Base-by-base conservation (phyloP, 352 stramenopile genomes). In the Globisporangium rhizosaccharum region DNA sequence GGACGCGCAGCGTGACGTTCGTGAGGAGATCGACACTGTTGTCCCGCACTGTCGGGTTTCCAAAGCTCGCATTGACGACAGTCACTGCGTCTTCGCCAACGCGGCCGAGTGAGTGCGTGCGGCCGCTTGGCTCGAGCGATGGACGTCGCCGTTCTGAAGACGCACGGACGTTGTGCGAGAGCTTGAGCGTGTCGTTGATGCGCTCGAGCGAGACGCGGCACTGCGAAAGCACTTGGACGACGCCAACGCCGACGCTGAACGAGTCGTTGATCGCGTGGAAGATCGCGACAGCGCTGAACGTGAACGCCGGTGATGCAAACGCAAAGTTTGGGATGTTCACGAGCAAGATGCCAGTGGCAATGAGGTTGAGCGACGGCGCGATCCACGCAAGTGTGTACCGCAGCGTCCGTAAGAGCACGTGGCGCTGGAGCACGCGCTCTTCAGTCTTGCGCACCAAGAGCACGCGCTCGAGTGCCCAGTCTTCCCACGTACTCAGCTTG, bases 401-500 rank as follows among this genome's bases (percentile, higher is more conserved):
- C 2, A 78, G 39, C 18, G 67, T 68, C 6, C 67, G 70, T 1
- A 78, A 41, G 4, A 71, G 25, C 1, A 64, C 56, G 25, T 71
- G 59, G 25, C 65, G 60, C 23, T 36, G 28, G 26, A 75, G 56
- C 23, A 73, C 51, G n/a, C 30, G 44, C 28, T 72, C 45, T 44
- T 88, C 79, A 2, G 82, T 66, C 12, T 61, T 46, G 4, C 79
- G 68, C 18, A 76, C 68, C 1, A 41, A 39, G 25, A 78, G 66
- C 47, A 87, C 65, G 23, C 73, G 76, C 2, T 62, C 56, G 37
- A 83, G 61, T 51, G 75, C 75, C 41, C 71, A 78, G 48, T 79
- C 69, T 61, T 88, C 73, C 79, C 79, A 88, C 3, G 72, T 64
- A 14, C 80, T 82, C 0, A 88, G 55, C 18, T 88, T 88, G 18